phyloP scores from a whole-genome alignment of 2,329 filamentous ascomycete genomes.

The Arthrobotrys iridis region DNA sequence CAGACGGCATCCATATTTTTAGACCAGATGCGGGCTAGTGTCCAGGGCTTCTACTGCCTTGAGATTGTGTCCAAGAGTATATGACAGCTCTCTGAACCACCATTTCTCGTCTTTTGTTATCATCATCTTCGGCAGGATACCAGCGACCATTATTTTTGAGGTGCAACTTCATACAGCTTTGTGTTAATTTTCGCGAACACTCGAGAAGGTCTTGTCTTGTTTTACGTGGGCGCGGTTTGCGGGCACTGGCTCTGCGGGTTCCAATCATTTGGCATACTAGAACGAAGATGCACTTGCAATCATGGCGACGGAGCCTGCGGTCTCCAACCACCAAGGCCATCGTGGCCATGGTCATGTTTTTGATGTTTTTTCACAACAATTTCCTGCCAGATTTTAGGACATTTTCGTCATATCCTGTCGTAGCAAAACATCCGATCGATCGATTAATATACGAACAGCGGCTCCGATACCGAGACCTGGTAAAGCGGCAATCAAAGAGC shows the following conservation, averaged over 20 bases:
- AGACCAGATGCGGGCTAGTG: too few relatives aligned
- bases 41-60: too few relatives aligned
- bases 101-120: not conserved
- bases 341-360: not conserved
- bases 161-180: not conserved
- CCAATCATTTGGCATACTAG: too few relatives aligned
- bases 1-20: too few relatives aligned
- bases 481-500: conserved; percentile 8
- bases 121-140: not conserved
- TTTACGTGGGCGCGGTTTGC: too few relatives aligned
- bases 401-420: not conserved
- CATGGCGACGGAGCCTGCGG: not conserved
- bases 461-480: not conserved
- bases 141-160: not conserved
- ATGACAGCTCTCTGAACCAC: not conserved
- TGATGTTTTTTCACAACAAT: not conserved
- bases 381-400: too few relatives aligned
- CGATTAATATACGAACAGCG: not conserved
- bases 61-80: too few relatives aligned
- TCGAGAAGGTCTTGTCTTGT: too few relatives aligned
- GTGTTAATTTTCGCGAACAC: too few relatives aligned
- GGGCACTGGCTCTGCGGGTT: too few relatives aligned
- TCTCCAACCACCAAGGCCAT: not conserved
- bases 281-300: not conserved
- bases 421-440: not conserved